These are phyloP conservation scores for Chlamydomonas reinhardtii DNA, from an alignment of 163 green algal species.

Conservation along the genomic window DNA sequence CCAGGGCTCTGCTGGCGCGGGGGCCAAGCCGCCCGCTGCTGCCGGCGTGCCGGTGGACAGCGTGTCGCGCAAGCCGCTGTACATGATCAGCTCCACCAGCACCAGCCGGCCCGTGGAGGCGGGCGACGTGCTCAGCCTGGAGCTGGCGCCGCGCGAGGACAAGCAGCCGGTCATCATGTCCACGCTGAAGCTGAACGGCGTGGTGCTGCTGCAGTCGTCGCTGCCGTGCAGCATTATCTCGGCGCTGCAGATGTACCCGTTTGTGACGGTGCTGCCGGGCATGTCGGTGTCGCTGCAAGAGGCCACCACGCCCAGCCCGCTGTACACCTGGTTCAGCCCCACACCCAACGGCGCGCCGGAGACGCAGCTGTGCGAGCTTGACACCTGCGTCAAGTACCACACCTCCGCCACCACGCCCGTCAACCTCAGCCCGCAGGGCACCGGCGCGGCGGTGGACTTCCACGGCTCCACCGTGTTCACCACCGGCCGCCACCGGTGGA, in stretches of 20 bases:
- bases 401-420: constrained; percentile 32
- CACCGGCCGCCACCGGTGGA: constrained; percentile 67
- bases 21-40: not conserved
- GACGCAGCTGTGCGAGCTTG: constrained; percentile 69
- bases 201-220: constrained; percentile 63
- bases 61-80: constrained; percentile 68
- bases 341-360: constrained; percentile 23
- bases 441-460: constrained; percentile 52
- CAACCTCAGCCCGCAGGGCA: constrained; percentile 30
- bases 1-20: not conserved
- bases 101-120: constrained; percentile 41
- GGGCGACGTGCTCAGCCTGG: constrained; percentile 67
- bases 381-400: constrained; percentile 75
- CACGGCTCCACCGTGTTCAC: constrained; percentile 66
- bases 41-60: constrained; percentile 56
- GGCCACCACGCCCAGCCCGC: constrained; percentile 67
- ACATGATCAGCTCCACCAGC: constrained; percentile 62
- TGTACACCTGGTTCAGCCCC: constrained; percentile 73
- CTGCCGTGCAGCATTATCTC: constrained; percentile 73
- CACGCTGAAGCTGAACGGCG: constrained; percentile 66
- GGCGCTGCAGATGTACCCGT: constrained; percentile 74
- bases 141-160: constrained; percentile 70
- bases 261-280: constrained; percentile 68
- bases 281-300: constrained; percentile 69
- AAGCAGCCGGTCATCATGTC: constrained; percentile 74